phyloP scores from a whole-genome alignment of 192 early-diverging fungal genomes.

The Piromyces finnis region DNA sequence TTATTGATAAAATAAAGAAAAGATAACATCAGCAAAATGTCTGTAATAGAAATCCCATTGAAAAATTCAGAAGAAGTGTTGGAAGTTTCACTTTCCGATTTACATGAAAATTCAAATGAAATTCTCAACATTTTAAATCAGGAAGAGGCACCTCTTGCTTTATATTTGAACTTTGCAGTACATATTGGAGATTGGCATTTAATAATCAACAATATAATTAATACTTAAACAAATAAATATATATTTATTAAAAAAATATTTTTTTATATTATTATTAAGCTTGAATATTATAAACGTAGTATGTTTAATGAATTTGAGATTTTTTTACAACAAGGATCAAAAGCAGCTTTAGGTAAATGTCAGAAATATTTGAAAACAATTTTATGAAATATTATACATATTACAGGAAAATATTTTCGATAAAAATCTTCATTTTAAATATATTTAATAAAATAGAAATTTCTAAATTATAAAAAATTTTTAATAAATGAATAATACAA shows the following conservation, averaged over 20 bases:
- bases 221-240: no score
- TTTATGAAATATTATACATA: no score
- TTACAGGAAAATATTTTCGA: no score
- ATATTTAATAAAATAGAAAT: no score
- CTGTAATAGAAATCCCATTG: conserved; percentile 37
- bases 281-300: not conserved
- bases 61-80: conserved; percentile 46
- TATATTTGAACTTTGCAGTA: conserved; percentile 55
- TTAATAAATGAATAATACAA: no score
- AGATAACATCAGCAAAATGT: not conserved
- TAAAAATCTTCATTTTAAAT: no score
- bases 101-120: conserved; percentile 31
- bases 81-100: conserved; percentile 44
- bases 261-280: no score
- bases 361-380: not conserved
- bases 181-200: not conserved
- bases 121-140: conserved; percentile 52
- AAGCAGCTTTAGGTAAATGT: not conserved
- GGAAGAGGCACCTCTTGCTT: conserved; percentile 35
- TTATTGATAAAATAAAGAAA: not conserved
- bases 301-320: not conserved
- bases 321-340: not conserved
- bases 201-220: not conserved
- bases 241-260: no score
- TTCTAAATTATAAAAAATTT: no score